Percentiles rank a stretch among this genome's conserved stretches.
Evolutionary conservation across 139 green algal genomes (phyloP).

Genomic region (Micractinium conductrix): DNA sequence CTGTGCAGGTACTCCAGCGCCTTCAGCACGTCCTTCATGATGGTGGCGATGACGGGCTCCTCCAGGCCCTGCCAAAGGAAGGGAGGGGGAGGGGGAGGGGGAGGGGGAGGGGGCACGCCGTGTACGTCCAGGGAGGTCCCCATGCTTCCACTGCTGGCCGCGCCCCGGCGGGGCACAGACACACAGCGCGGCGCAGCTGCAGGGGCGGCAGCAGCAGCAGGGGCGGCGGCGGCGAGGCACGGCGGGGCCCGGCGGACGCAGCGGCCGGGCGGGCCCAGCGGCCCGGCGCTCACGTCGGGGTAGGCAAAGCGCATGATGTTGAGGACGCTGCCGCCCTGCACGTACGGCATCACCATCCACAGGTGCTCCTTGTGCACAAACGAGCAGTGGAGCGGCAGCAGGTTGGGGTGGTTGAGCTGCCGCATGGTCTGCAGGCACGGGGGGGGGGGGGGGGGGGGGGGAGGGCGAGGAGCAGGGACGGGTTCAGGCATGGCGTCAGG

Average conservation of each 20-base stretch:
- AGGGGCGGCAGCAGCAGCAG: too few relatives aligned
- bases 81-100: background rate
- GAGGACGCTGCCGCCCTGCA: constrained; percentile 79
- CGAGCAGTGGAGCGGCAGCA: constrained; percentile 93
- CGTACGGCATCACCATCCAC: constrained; percentile 96
- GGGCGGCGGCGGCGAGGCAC: background rate
- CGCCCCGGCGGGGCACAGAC: too few relatives aligned
- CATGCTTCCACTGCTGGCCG: too few relatives aligned
- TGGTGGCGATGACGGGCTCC: constrained; percentile 92
- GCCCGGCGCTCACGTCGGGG: constrained; percentile 60
- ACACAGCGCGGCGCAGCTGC: too few relatives aligned
- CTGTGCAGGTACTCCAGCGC: constrained; percentile 97
- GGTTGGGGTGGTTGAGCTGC: constrained; percentile 91
- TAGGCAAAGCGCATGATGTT: constrained; percentile 93
- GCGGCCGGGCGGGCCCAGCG: too few relatives aligned
- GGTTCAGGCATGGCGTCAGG: background rate
- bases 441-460: background rate
- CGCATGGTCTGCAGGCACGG: constrained; percentile 86
- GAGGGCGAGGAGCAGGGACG: background rate
- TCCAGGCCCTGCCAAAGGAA: constrained; percentile 80
- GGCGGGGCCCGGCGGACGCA: background rate
- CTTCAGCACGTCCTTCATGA: constrained; percentile 93
- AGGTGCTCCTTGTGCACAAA: constrained; percentile 92
- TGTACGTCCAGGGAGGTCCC: too few relatives aligned
- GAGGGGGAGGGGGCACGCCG: too few relatives aligned